phyloP scores from a whole-genome alignment of 1,139 yeast species.

The Scheffersomyces parashehatae region DNA sequence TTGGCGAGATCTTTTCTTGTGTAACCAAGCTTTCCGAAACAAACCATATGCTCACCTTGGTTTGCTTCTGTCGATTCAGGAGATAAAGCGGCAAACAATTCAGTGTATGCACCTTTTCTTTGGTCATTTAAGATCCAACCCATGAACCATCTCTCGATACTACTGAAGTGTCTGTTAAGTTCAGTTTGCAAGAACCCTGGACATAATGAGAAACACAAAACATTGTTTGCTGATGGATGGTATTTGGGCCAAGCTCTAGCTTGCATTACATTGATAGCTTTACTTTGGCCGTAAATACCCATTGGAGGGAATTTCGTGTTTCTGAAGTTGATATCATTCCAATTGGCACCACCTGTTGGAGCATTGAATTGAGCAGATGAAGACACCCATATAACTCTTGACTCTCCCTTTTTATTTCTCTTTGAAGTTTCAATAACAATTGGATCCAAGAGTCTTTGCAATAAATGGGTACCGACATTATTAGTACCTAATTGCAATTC shows the following conservation, averaged over 20 bases:
- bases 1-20: constrained; percentile 7
- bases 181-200: constrained; percentile 51
- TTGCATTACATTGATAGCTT: constrained; percentile 45
- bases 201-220: constrained; percentile 41
- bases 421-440: constrained; percentile 33
- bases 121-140: constrained; percentile 3
- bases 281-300: constrained; percentile 45
- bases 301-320: constrained; percentile 4
- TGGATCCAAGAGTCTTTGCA: constrained; percentile 47
- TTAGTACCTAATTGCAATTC: constrained; percentile 53
- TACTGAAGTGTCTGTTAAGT: constrained; percentile 29
- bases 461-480: constrained; percentile 48
- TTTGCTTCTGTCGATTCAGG: constrained; percentile 12
- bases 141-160: not conserved
- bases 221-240: constrained; percentile 26
- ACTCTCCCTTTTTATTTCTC: constrained; percentile 6
- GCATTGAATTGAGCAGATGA: constrained; percentile 40
- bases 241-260: constrained; percentile 42
- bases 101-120: constrained; percentile 23
- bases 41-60: constrained; percentile 6
- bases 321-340: constrained; percentile 33
- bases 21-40: constrained; percentile 7
- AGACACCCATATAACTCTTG: constrained; percentile 50
- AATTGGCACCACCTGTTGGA: constrained; percentile 41
- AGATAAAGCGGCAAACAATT: constrained; percentile 22